These are phyloP conservation scores for Talaromyces rugulosus DNA, from an alignment of 2,329 filamentous ascomycete genomes.

Conservation along the genomic window DNA sequence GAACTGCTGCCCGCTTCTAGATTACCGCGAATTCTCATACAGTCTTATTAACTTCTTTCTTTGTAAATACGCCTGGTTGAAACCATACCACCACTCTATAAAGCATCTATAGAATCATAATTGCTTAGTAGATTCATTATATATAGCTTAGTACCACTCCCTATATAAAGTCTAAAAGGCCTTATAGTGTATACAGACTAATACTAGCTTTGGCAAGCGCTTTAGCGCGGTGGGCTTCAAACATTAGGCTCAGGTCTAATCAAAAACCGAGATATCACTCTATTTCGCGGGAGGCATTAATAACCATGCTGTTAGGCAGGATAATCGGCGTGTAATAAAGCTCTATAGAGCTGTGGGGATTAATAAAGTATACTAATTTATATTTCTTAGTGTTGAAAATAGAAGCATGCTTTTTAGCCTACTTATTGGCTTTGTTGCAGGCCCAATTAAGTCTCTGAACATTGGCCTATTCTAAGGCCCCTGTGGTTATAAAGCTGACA, in stretches of 20 bases:
- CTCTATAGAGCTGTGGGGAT: not conserved
- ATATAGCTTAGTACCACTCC: not conserved
- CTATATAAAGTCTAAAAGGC: not conserved
- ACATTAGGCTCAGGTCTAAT: not conserved
- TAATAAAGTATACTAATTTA: constrained; percentile 3
- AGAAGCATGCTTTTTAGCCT: not conserved
- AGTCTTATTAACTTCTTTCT: no score
- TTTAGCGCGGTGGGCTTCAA: not conserved
- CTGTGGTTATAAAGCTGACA: not conserved
- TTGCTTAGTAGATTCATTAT: no score
- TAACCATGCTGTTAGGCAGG: not conserved
- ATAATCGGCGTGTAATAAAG: not conserved
- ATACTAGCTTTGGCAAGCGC: not conserved
- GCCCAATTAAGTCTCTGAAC: not conserved
- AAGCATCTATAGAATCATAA: no score
- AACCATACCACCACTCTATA: no score
- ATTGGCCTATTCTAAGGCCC: not conserved
- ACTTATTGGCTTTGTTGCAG: not conserved
- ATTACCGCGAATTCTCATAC: not conserved
- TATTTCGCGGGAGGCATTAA: not conserved
- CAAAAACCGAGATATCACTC: not conserved
- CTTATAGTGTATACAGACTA: not conserved
- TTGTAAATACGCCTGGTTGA: no score
- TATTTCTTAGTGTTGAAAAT: constrained; percentile 1
- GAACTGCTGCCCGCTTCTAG: not conserved